These are phyloP conservation scores for Suillus plorans DNA, from an alignment of 768 basidiomycete genomes.

Conservation along the genomic window DNA sequence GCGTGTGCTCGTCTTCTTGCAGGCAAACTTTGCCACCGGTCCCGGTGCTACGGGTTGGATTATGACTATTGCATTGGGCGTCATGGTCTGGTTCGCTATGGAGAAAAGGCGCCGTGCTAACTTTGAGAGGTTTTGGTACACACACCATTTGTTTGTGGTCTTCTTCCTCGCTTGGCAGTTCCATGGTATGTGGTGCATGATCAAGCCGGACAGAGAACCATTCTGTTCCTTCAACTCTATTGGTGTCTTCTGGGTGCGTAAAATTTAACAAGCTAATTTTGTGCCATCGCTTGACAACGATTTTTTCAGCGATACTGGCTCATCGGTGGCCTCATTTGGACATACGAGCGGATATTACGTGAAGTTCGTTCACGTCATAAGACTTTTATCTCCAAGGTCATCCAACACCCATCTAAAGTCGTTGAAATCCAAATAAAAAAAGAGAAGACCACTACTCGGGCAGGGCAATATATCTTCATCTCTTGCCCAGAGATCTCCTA, in stretches of 20 bases:
- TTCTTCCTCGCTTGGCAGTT: constrained; percentile 96
- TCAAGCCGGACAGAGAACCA: constrained; percentile 84
- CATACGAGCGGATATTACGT: constrained; percentile 85
- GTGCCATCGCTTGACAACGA: constrained; percentile 9
- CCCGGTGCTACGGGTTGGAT: constrained; percentile 87
- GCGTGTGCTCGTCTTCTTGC: constrained; percentile 68
- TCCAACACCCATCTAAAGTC: constrained; percentile 93
- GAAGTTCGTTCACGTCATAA: constrained; percentile 89
- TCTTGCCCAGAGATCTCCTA: constrained; percentile 90
- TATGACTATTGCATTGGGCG: constrained; percentile 69
- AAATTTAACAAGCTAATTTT: neutral
- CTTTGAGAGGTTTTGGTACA: constrained; percentile 91
- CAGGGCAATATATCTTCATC: constrained; percentile 93
- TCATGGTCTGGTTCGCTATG: constrained; percentile 84
- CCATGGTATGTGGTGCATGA: constrained; percentile 97
- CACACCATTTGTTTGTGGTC: constrained; percentile 84
- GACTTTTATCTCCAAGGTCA: constrained; percentile 92
- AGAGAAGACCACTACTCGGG: constrained; percentile 78
- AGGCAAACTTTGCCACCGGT: constrained; percentile 78
- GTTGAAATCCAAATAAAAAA: constrained; percentile 98
- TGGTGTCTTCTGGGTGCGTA: constrained; percentile 92
- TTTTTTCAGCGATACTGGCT: constrained; percentile 79
- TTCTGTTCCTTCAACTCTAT: constrained; percentile 84
- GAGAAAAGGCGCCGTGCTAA: constrained; percentile 76
- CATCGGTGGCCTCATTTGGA: constrained; percentile 83